phyloP scores from a whole-genome alignment of 2,329 filamentous ascomycete genomes.

The Fusarium sp. region DNA sequence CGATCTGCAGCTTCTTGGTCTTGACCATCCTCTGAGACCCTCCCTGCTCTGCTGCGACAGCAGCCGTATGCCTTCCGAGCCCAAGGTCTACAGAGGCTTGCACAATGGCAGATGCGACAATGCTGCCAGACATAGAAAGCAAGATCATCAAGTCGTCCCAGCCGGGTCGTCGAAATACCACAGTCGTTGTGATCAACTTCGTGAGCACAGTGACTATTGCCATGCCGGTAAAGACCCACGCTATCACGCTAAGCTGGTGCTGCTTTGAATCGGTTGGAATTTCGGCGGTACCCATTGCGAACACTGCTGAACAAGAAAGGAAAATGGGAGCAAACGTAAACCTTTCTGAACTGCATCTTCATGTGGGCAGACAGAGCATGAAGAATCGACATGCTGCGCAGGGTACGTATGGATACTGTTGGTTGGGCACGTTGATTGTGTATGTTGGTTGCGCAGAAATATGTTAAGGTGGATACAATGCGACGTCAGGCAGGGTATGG shows the following conservation, averaged over 20 bases:
- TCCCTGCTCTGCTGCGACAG: background rate
- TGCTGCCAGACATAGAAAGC: background rate
- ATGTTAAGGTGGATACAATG: too few species aligned
- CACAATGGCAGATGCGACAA: background rate
- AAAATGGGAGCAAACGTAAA: too few species aligned
- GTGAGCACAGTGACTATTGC: background rate
- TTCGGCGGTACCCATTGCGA: too few species aligned
- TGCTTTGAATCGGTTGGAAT: background rate
- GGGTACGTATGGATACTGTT: too few species aligned
- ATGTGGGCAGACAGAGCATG: too few species aligned
- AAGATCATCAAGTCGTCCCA: constrained; percentile 3
- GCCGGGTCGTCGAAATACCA: background rate
- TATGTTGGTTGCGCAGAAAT: too few species aligned
- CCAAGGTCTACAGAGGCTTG: background rate
- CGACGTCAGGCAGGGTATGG: too few species aligned
- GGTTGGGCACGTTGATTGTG: too few species aligned
- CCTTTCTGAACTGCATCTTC: too few species aligned
- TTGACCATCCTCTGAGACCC: background rate
- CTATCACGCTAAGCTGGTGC: background rate
- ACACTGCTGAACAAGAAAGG: background rate
- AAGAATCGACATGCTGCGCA: too few species aligned
- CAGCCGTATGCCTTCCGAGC: background rate
- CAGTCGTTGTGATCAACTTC: background rate
- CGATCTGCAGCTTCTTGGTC: constrained; percentile 3
- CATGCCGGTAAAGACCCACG: background rate